Evolutionary conservation across 129 eudicot genomes (phyloP).

Genomic region (Chrysanthemum makinoi): DNA sequence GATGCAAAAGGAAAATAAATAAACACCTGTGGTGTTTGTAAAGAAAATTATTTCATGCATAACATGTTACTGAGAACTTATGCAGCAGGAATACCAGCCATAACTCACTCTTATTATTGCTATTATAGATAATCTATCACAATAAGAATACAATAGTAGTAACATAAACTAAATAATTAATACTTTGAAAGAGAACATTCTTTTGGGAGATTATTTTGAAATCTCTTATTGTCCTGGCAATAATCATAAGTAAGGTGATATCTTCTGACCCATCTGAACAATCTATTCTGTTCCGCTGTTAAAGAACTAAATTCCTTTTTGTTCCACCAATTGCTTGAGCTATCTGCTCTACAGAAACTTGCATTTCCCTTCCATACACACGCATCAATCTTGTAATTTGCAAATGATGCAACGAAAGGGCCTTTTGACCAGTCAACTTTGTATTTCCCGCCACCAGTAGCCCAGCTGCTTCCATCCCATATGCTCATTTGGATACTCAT

Average conservation of each 20-base stretch:
- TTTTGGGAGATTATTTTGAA: conserved; percentile 64
- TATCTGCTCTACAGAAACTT: conserved; percentile 54
- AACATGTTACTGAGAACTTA: neutral
- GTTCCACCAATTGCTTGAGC: conserved; percentile 84
- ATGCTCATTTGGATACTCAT: conserved; percentile 61
- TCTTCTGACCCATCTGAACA: conserved; percentile 76
- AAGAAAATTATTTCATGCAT: conserved; percentile 17
- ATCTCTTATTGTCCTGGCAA: conserved; percentile 70
- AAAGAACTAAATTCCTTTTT: conserved; percentile 45
- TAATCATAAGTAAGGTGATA: conserved; percentile 70
- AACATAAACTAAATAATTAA: conserved; percentile 33
- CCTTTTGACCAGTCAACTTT: conserved; percentile 72
- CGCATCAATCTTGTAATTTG: conserved; percentile 59
- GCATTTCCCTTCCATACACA: conserved; percentile 83
- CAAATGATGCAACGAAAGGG: conserved; percentile 70
- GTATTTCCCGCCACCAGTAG: conserved; percentile 76
- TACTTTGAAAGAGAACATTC: conserved; percentile 80
- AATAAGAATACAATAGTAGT: conserved; percentile 18
- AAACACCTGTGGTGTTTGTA: no score
- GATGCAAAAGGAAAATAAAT: neutral
- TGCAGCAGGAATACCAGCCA: conserved; percentile 14
- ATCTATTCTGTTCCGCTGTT: conserved; percentile 67
- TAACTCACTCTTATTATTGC: conserved; percentile 4
- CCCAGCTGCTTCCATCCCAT: conserved; percentile 85
- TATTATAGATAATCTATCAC: conserved; percentile 16